Base-by-base conservation (phyloP, 2,329 filamentous ascomycete species). In the Nothophaeocryptopus gaeumannii region DNA sequence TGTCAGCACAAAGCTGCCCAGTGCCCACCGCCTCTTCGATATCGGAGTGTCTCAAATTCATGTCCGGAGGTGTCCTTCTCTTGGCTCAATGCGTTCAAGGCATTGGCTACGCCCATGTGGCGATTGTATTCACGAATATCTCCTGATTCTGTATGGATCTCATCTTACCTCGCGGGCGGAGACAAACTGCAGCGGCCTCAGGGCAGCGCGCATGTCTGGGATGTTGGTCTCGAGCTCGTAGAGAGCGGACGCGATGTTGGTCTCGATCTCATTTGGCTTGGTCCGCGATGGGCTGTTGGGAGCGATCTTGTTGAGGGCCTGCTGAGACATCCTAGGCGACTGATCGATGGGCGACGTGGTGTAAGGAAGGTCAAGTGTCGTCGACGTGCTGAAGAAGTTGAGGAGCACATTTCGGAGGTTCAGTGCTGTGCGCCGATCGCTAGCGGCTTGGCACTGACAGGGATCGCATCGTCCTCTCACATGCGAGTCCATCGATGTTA, bases 151-250 rank as follows among this genome's bases (percentile, higher is more conserved):
- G n/a, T 33, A 42, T 50, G 46, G 12, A 37, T 41, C n/a, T 58
- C 52, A 60, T 85, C 90, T 90, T 87, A 99, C 93, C 92, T 99
- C 93, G 78, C 91, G 89, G 75, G 93, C 93, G 79, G 89, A 95
- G 76, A 95, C 89, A 78, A 99, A 91, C 84, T 99, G 93, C 78
- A 99, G 86, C 77, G 93, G 93, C 73, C 93, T 87, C 74, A 99
- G 87, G 68, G 90, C 87, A 72, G 83, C 84, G 88, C 92, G 95
- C 79, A 99, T 88, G 79, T 99, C 93, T 75, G 90, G 82, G 73
- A 93, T 96, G 86, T 96, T 96, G 81, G 85, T 91, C 89, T 99
- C 93, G 78, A 99, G 89, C 73, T 99, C 93, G 82, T 87, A 95
- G 64, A 99, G 89, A 79, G 93, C 93, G 78, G 86, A 88, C 75